Evolutionary conservation across 1,284 basidiomycete species (phyloP).

Genomic region (Taiwanofungus camphoratus): DNA sequence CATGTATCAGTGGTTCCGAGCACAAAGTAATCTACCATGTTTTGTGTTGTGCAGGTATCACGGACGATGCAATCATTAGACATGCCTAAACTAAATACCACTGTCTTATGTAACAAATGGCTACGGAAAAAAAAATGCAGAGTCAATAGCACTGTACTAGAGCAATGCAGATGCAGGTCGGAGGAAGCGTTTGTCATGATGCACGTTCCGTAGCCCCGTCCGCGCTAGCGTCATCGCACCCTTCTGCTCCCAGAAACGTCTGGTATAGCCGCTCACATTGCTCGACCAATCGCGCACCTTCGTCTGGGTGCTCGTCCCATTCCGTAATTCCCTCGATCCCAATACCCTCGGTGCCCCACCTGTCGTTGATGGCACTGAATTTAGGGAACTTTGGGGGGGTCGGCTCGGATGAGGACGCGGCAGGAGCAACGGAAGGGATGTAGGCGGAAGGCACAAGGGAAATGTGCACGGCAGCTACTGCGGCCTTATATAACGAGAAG

Average conservation of each 20-base stretch:
- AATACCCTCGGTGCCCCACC: constrained; percentile 50
- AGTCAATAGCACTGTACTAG: no score
- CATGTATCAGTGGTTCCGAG: no score
- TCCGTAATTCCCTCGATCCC: constrained; percentile 41
- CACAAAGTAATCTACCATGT: no score
- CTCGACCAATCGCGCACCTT: constrained; percentile 42
- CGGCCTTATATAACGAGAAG: constrained; percentile 55
- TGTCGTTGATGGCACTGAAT: constrained; percentile 50
- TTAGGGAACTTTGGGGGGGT: constrained; percentile 28
- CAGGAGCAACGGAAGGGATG: constrained; percentile 27
- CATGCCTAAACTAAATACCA: no score
- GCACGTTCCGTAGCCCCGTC: no score
- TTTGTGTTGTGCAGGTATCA: no score
- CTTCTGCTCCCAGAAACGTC: constrained; percentile 21
- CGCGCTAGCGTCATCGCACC: no score
- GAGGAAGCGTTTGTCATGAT: no score
- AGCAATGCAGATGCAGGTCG: no score
- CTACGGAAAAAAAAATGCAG: no score
- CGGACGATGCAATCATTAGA: no score
- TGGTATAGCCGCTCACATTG: constrained; percentile 50
- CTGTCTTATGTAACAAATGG: no score
- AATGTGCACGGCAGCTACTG: constrained; percentile 61
- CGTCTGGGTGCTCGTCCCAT: constrained; percentile 43
- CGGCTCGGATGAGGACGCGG: constrained; percentile 11
- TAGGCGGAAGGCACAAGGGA: constrained; percentile 47